These are phyloP conservation scores for Diaporthe citri DNA, from an alignment of 2,329 filamentous ascomycete genomes.

Conservation along the genomic window DNA sequence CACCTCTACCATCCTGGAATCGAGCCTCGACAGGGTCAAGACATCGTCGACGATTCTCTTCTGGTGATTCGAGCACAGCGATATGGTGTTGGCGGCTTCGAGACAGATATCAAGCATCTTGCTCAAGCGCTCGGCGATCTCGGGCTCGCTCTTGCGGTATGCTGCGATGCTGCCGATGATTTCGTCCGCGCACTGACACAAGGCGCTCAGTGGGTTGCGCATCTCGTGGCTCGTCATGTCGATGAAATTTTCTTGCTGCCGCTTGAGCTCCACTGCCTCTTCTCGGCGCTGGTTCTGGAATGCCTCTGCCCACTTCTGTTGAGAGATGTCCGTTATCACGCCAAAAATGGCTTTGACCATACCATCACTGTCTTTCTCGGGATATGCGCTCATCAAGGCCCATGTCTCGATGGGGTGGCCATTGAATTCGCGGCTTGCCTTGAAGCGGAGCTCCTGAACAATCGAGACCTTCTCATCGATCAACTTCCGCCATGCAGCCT, in stretches of 20 bases:
- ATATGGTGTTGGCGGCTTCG: constrained; percentile 85
- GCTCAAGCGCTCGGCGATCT: constrained; percentile 57
- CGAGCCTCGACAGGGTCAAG: constrained; percentile 79
- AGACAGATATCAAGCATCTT: constrained; percentile 68
- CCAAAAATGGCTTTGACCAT: constrained; percentile 81
- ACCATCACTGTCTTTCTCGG: constrained; percentile 75
- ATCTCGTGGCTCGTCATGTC: constrained; percentile 82
- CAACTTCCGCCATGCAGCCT: constrained; percentile 72
- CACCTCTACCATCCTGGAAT: constrained; percentile 79
- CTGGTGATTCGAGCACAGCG: constrained; percentile 83
- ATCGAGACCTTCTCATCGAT: constrained; percentile 72
- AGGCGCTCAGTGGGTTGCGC: constrained; percentile 81
- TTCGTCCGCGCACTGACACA: constrained; percentile 82
- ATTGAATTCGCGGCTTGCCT: constrained; percentile 71
- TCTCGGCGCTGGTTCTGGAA: constrained; percentile 83
- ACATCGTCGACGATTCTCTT: constrained; percentile 84
- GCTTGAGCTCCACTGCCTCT: constrained; percentile 84
- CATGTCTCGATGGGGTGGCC: constrained; percentile 76
- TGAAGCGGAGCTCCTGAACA: constrained; percentile 82
- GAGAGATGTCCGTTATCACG: constrained; percentile 86
- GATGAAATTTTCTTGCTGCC: constrained; percentile 78
- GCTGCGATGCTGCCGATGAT: constrained; percentile 66
- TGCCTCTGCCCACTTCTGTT: constrained; percentile 87
- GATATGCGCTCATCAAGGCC: constrained; percentile 83
- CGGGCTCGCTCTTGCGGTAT: constrained; percentile 48